phyloP scores from a whole-genome alignment of 805 yeast genomes.

The Candida pseudofarinosa region DNA sequence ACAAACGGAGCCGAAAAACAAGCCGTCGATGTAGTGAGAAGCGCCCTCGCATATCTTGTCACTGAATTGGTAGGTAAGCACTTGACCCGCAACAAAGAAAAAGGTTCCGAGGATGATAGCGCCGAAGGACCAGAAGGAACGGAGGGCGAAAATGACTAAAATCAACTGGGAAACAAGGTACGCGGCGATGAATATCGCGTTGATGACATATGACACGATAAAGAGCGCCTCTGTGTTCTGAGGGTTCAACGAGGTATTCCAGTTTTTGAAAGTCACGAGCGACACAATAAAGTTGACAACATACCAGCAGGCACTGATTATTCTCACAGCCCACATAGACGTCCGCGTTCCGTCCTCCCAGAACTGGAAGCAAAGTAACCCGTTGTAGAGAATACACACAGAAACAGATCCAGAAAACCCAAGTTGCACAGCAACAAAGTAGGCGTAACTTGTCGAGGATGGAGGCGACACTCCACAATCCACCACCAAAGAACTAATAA shows the following conservation, averaged over 20 bases:
- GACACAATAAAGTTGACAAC: slow-evolving; percentile 62
- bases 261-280: slow-evolving; percentile 63
- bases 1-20: slow-evolving; percentile 78
- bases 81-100: slow-evolving; percentile 80
- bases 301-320: slow-evolving; percentile 55
- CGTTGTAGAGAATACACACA: slow-evolving; percentile 64
- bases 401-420: slow-evolving; percentile 73
- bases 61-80: slow-evolving; percentile 68
- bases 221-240: slow-evolving; percentile 65
- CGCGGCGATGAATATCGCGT: slow-evolving; percentile 58
- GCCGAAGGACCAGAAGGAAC: slow-evolving; percentile 86
- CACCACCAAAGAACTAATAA: slow-evolving; percentile 66
- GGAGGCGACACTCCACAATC: slow-evolving; percentile 95
- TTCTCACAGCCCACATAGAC: slow-evolving; percentile 56
- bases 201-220: slow-evolving; percentile 64
- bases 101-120: slow-evolving; percentile 67
- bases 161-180: slow-evolving; percentile 68
- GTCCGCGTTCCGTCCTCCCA: slow-evolving; percentile 90
- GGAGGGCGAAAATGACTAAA: slow-evolving; percentile 62
- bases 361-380: slow-evolving; percentile 78
- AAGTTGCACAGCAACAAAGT: slow-evolving; percentile 77
- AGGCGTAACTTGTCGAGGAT: slow-evolving; percentile 67
- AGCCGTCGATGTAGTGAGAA: slow-evolving; percentile 86
- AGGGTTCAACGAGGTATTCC: slow-evolving; percentile 50
- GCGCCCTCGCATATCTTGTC: slow-evolving; percentile 60